Percentiles rank a stretch among this genome's conserved stretches.
Evolutionary conservation across 2,329 filamentous ascomycete genomes (phyloP).

Genomic region (Fusarium sp.): DNA sequence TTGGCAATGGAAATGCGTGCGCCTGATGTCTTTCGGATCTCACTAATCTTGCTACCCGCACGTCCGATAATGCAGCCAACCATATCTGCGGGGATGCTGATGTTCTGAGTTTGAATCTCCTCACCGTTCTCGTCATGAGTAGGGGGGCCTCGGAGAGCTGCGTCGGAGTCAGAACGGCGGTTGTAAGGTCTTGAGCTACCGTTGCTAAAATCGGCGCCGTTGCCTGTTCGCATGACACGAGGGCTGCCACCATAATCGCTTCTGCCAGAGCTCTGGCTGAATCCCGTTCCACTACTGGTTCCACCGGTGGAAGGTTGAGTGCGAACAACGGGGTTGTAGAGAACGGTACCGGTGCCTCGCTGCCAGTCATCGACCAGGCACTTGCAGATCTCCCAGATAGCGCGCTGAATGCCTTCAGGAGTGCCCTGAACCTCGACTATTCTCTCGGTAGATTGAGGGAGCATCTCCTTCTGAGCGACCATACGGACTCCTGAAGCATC

Average conservation of each 20-base stretch:
- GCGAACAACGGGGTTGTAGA: constrained; percentile 96
- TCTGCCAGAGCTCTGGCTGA: constrained; percentile 57
- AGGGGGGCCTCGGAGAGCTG: constrained; percentile 81
- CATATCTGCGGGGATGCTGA: constrained; percentile 99
- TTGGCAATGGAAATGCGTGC: constrained; percentile 98
- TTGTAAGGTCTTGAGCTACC: constrained; percentile 73
- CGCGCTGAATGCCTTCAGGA: constrained; percentile 94
- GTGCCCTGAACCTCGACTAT: constrained; percentile 97
- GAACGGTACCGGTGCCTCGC: constrained; percentile 93
- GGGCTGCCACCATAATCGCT: constrained; percentile 69
- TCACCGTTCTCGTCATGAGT: constrained; percentile 96
- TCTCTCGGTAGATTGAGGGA: constrained; percentile 97
- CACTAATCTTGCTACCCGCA: constrained; percentile 95
- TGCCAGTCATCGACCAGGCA: constrained; percentile 98
- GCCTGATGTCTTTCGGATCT: constrained; percentile 96
- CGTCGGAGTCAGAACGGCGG: constrained; percentile 86
- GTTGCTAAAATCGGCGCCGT: constrained; percentile 97
- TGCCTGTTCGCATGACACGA: constrained; percentile 93
- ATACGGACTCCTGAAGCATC: constrained; percentile 97
- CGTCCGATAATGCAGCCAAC: constrained; percentile 99
- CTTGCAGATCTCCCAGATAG: constrained; percentile 98
- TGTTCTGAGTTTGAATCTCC: constrained; percentile 98
- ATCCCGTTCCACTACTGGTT: constrained; percentile 53
- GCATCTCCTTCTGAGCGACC: constrained; percentile 99
- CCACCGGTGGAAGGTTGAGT: constrained; percentile 73